Base-by-base conservation (phyloP, 2,329 filamentous ascomycete species). In the Fusarium sp. region DNA sequence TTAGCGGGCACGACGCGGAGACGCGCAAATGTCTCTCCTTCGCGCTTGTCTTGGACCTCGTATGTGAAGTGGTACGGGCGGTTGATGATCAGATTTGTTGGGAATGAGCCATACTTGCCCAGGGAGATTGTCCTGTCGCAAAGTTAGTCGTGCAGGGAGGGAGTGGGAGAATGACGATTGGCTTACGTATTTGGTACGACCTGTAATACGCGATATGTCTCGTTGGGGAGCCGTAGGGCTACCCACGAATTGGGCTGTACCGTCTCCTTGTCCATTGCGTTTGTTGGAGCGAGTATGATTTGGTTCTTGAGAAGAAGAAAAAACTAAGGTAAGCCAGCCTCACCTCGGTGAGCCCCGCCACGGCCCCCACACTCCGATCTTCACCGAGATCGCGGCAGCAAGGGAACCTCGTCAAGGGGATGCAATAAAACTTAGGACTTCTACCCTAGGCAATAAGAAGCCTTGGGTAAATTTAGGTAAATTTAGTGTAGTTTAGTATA, bases 61-160 rank as follows among this genome's bases (percentile, higher is more conserved):
- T 94, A 99, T 2, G 95, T 98, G 68, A 97, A 86, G 84, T 98
- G 90, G 81, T 94, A 98, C 0, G 96, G 96, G 13, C 96, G 92
- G n/a, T 94, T 93, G 72, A 99, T 89, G 51, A 99, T 90, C 38
- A 96, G 89, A 80, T 98, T 98, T 59, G 94, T 91, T 22, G 94
- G 92, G 80, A 99, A 98, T 5, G 91, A 90, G 73, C 96, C 96
- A 81, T 96, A 97, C 89, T 98, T 98, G 63, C 95, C 95, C 39
- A 98, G 87, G 4, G 94, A 94, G 74, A 98, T 93, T 50, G 90
- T 94, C 45, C 95, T 98, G 77, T 44, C 81, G 68, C 79, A 60
- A 59, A 45, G 75, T 82, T 68, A 80, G 78, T 71, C 67, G 68
- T 42, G 45, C 44, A 48, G 18, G 38, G 62, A 59, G 28, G 39